Percentiles rank a stretch among this genome's conserved stretches.
Evolutionary conservation across 345 rosid genomes (phyloP).

Genomic region (Eucalyptus albens): DNA sequence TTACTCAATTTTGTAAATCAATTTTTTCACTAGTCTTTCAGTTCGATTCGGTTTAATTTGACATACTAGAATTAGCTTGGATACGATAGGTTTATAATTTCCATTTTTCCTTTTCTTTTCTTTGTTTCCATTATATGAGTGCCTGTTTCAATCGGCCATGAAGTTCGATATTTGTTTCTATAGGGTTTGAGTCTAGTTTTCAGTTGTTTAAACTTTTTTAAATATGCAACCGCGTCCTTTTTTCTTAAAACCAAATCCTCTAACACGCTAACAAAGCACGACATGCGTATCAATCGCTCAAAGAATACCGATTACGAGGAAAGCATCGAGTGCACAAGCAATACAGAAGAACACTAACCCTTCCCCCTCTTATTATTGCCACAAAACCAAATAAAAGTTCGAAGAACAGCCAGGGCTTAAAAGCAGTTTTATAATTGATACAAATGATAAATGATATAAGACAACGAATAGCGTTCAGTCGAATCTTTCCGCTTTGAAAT

Average conservation of each 20-base stretch:
- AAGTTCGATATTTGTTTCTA: neutral
- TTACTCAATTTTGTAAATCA: no score
- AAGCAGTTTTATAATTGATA: neutral
- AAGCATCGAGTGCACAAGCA: neutral
- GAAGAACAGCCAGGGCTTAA: neutral
- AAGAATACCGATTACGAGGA: neutral
- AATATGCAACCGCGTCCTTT: neutral
- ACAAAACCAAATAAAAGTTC: neutral
- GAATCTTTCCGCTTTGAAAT: constrained; percentile 43
- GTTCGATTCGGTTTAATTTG: neutral
- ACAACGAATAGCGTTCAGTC: neutral
- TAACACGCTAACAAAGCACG: neutral
- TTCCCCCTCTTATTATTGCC: neutral
- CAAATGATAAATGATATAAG: neutral
- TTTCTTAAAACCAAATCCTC: neutral
- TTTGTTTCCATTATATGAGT: neutral
- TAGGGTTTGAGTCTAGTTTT: neutral
- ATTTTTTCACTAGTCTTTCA: accelerated
- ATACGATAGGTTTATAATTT: neutral
- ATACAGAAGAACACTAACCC: neutral
- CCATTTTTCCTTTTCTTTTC: neutral
- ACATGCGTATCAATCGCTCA: neutral
- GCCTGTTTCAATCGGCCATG: neutral
- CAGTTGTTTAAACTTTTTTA: neutral
- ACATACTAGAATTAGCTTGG: neutral